Evolutionary conservation across 306 rosid genomes (phyloP), one percentile per base, ranked within the genome.

Genomic region (Hippophae gyantsensis): DNA sequence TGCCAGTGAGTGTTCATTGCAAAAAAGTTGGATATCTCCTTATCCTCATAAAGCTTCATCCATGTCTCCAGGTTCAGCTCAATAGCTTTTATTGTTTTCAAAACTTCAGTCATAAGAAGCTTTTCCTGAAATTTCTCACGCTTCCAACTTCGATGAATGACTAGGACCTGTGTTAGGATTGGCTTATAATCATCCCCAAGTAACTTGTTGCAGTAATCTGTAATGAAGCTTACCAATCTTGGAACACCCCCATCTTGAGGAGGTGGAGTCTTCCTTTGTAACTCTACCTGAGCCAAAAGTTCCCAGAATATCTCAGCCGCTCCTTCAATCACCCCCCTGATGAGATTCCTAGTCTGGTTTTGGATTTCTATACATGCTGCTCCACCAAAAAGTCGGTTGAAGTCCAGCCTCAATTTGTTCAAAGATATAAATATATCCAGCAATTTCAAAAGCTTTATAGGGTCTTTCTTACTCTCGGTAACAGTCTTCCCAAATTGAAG

Each of bases 401-500:
- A 93, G 65, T 93, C 99, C 58, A 82, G 68, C 63, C 99, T 86
- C 87, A 93, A 74, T 67, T 82, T 93, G 84, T 79, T 93, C 84
- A 93, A 67, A 48, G 97, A 92, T 3, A 95, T 82, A 65, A 93
- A 93, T 72, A 93, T 93, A 69, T 93, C 99, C 79, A 93, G 67
- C 79, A 93, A 62, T 80, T 88, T 93, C 64, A 93, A 66, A 57
- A 93, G 92, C 72, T 93, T 93, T 73, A 86, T 79, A 7, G 99
- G 99, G 61, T 89, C 97, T 60, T 88, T 93, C 89, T 89, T 93
- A 61, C 99, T 93, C 66, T 89, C 95, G 0, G 97, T 74, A 32
- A 93, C 99, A 11, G 89, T 89, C 71, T 84, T 93, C 63, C 99
- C 99, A 76, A 93, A 93, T 61, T 89, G 99, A 69, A 93, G 94